Conservation (phyloP, 2,329 filamentous ascomycete species). For the Ophiostoma sp. region DNA sequence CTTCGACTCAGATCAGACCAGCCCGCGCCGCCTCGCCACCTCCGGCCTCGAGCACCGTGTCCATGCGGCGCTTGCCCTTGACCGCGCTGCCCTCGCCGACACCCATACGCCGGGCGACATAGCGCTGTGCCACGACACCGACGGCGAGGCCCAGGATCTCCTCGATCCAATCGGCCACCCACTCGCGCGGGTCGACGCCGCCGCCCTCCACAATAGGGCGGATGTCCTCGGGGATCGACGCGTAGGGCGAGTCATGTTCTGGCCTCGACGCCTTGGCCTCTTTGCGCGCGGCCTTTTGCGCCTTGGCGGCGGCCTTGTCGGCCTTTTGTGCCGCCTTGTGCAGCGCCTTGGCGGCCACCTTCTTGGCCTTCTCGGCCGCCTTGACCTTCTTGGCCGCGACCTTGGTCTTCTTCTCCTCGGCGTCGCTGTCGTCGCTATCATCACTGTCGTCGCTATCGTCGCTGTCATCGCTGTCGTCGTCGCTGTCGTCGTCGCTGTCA, state of each 20-base stretch:
- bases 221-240: conserved; percentile 72
- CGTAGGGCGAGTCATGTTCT: neutral
- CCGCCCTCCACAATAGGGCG: conserved; percentile 70
- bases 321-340: neutral
- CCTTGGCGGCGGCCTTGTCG: conserved; percentile 1
- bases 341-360: conserved; percentile 3
- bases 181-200: conserved; percentile 86
- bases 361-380: conserved; percentile 9
- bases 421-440: conserved; percentile 8
- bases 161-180: conserved; percentile 97
- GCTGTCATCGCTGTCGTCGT: neutral
- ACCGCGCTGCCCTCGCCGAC: conserved; percentile 73
- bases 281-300: conserved; percentile 1
- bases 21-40: conserved; percentile 56
- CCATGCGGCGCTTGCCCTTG: conserved; percentile 55
- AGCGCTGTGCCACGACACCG: conserved; percentile 86
- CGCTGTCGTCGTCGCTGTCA: neutral
- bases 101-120: conserved; percentile 92
- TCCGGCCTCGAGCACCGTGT: conserved; percentile 51
- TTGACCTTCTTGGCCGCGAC: conserved; percentile 7
- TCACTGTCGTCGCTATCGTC: conserved; percentile 6
- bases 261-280: neutral
- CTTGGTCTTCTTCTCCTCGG: conserved; percentile 14
- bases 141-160: conserved; percentile 72
- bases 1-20: conserved; percentile 41